These are phyloP conservation scores for Austroboletus olivaceoglutinosus DNA, from an alignment of 1,284 basidiomycete species.

Conservation along the genomic window DNA sequence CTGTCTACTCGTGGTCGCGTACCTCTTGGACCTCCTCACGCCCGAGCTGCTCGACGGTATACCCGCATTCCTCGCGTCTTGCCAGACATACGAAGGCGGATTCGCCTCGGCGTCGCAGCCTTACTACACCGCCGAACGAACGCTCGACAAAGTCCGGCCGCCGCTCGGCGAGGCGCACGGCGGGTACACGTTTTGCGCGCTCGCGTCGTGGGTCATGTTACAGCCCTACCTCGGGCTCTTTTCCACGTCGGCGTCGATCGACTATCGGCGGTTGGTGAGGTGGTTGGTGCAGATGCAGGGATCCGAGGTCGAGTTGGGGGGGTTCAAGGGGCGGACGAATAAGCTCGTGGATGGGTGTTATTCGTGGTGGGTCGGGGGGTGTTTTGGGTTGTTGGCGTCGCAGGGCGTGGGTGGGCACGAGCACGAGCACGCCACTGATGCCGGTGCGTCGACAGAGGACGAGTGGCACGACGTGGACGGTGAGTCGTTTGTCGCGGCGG, in stretches of 20 bases:
- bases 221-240: constrained; percentile 46
- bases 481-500: constrained; percentile 28
- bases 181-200: constrained; percentile 93
- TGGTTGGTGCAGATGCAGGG: constrained; percentile 94
- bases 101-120: constrained; percentile 85
- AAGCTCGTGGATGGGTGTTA: constrained; percentile 99
- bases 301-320: constrained; percentile 78
- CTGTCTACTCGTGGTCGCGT: constrained; percentile 71
- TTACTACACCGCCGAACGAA: constrained; percentile 38
- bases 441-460: constrained; percentile 19
- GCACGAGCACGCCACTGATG: constrained; percentile 22
- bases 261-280: constrained; percentile 63
- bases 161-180: constrained; percentile 94
- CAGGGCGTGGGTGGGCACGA: constrained; percentile 46
- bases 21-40: constrained; percentile 79
- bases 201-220: constrained; percentile 83
- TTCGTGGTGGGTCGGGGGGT: constrained; percentile 96
- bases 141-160: constrained; percentile 49
- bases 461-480: constrained; percentile 69
- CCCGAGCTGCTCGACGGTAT: constrained; percentile 78
- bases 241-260: constrained; percentile 44
- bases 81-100: constrained; percentile 98
- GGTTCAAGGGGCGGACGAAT: constrained; percentile 92
- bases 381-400: constrained; percentile 80
- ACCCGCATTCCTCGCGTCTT: constrained; percentile 67